These are phyloP conservation scores for Physcomitrellopsis africana DNA, from an alignment of 225 moss, liverwort and hornwort species.

Conservation along the genomic window DNA sequence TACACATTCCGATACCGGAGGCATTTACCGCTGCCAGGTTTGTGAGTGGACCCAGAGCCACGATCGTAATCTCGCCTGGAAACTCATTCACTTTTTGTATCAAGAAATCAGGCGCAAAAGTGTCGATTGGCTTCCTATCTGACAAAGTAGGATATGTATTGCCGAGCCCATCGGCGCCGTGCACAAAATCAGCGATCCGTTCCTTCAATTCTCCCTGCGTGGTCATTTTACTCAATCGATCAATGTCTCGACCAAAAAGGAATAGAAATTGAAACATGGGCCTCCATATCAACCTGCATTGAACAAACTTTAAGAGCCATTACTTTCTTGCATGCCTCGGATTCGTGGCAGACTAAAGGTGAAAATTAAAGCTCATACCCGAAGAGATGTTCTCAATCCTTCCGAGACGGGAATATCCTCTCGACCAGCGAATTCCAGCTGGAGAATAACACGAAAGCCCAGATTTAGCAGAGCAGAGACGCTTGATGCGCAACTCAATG, in stretches of 20 bases:
- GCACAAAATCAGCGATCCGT: conserved; percentile 80
- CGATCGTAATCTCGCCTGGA: conserved; percentile 84
- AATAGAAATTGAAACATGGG: background rate
- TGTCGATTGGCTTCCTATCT: conserved; percentile 71
- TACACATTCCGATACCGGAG: background rate
- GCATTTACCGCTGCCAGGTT: conserved; percentile 82
- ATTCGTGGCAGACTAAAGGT: background rate
- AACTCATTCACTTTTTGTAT: conserved; percentile 82
- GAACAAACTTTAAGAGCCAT: background rate
- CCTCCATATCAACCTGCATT: conserved; percentile 5
- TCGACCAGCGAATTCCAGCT: conserved; percentile 91
- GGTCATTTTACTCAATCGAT: conserved; percentile 32
- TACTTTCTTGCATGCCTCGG: background rate
- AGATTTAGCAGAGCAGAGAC: conserved; percentile 9
- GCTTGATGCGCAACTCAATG: conserved; percentile 7
- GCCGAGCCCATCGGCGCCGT: conserved; percentile 92
- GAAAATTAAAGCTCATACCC: conserved; percentile 45
- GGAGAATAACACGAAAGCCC: conserved; percentile 8
- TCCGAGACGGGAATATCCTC: conserved; percentile 88
- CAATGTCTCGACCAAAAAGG: background rate
- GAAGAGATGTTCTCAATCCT: conserved; percentile 69
- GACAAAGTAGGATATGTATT: conserved; percentile 74
- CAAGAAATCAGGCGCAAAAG: conserved; percentile 79
- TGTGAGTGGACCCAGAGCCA: conserved; percentile 90
- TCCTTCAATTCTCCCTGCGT: conserved; percentile 69